Evolutionary conservation across 164 flowering plant species (phyloP), one percentile per base, ranked within the genome.

Genomic region (Aristolochia fimbriata): DNA sequence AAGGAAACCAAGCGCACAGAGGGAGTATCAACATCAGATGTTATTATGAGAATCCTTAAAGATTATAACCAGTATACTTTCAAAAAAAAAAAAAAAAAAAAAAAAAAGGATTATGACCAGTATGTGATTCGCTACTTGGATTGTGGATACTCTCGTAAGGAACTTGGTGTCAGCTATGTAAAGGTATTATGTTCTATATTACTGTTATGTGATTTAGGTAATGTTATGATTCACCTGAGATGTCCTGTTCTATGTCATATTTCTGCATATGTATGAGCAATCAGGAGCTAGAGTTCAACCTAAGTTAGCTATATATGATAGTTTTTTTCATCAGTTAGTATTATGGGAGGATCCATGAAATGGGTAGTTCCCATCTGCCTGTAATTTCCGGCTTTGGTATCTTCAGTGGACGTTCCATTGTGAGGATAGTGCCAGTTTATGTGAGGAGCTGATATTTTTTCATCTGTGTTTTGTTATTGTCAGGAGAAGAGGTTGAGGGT

Each of bases 31-130:
- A 88, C 96, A 12, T 88, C 93, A 19, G 93, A 88, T 62, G 69
- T 83, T 65, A 85, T 85, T 51, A 85, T 85, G 99, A 84, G 97
- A 71, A 90, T 90, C 65, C 88, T 93, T 24, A 93, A 88, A 73
- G 99, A 93, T 67, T 93, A 93, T 69, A 93, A 93, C 65, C 80
- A 88, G n/a, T n/a, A n/a, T n/a, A n/a, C n/a, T n/a, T n/a, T n/a
- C n/a, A n/a, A n/a, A n/a, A n/a, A n/a, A n/a, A n/a, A n/a, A n/a
- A n/a, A n/a, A n/a, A n/a, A n/a, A n/a, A n/a, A n/a, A n/a, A n/a
- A n/a, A n/a, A n/a, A n/a, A n/a, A n/a, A n/a, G n/a, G n/a, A n/a
- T n/a, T n/a, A n/a, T n/a, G n/a, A n/a, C n/a, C n/a, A n/a, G 68
- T 93, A 90, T 81, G 99, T 93, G 67, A 77, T 86, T 84, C 96